A percentile compares a stretch with the other conserved stretches of the same genome.
These are phyloP conservation scores for Nemania sp. DNA, from an alignment of 2,329 filamentous ascomycete species.

Conservation along the genomic window DNA sequence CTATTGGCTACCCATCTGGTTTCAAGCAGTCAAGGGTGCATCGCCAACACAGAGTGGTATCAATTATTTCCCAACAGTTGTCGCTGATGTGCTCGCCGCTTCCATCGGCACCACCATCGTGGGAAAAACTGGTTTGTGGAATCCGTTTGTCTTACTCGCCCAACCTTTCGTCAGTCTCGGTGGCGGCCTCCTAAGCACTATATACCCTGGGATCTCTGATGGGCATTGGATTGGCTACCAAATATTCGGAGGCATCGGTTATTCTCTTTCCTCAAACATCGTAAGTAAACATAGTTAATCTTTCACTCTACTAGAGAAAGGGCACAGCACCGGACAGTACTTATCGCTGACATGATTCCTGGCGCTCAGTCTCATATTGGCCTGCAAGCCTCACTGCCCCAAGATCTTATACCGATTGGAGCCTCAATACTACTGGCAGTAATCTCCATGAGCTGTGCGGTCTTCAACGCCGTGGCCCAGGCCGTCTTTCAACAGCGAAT, in stretches of 20 bases:
- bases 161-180: constrained; percentile 33
- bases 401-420: constrained; percentile 40
- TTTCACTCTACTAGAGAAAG: no score
- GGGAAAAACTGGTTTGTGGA: constrained; percentile 35
- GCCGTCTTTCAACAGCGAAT: constrained; percentile 35
- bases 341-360: neutral
- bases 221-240: constrained; percentile 41
- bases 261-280: constrained; percentile 33
- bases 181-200: constrained; percentile 36
- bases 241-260: constrained; percentile 41
- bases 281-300: constrained; percentile 17
- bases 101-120: constrained; percentile 36
- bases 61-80: constrained; percentile 38
- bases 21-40: constrained; percentile 32
- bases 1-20: constrained; percentile 43
- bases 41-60: constrained; percentile 32
- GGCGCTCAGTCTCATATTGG: constrained; percentile 29
- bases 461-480: constrained; percentile 41
- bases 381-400: constrained; percentile 41
- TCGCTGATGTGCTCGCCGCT: constrained; percentile 33
- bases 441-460: constrained; percentile 40
- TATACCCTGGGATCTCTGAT: constrained; percentile 33
- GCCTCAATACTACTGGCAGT: constrained; percentile 33
- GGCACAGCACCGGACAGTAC: no score
- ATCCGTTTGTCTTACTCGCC: constrained; percentile 36